Evolutionary conservation across 257 asterid genomes (phyloP).

Genomic region (Solanum clarkiae): DNA sequence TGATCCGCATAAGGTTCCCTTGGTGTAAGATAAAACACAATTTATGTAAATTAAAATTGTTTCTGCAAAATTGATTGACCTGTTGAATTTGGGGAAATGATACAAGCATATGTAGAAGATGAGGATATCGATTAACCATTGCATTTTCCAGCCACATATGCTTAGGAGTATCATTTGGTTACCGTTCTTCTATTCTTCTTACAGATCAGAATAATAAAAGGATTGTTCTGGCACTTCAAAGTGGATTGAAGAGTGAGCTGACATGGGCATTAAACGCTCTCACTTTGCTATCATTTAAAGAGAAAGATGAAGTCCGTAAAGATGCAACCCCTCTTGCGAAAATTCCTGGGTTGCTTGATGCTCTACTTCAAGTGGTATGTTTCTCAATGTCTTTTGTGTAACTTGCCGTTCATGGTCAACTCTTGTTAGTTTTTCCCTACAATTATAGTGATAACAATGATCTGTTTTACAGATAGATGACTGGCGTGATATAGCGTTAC

Average conservation of each 20-base stretch:
- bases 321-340: constrained; percentile 94
- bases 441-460: background rate
- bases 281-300: constrained; percentile 86
- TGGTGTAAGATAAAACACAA: background rate
- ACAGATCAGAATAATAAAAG: constrained; percentile 87
- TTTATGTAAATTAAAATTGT: background rate
- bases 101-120: background rate
- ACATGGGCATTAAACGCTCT: constrained; percentile 97
- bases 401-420: background rate
- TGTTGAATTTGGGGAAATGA: background rate
- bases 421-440: background rate
- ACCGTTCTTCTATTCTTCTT: background rate
- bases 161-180: background rate
- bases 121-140: background rate
- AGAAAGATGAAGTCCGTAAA: constrained; percentile 87
- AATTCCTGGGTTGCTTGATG: constrained; percentile 95
- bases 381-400: background rate
- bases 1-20: background rate
- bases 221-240: constrained; percentile 94
- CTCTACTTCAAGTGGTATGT: constrained; percentile 89
- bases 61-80: background rate
- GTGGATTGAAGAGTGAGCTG: constrained; percentile 94
- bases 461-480: constrained; percentile 67
- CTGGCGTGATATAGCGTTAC: constrained; percentile 96
- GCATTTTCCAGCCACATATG: background rate